These are phyloP conservation scores for Tolypocladium pustulatum DNA, from an alignment of 2,329 filamentous ascomycete species.

Conservation along the genomic window DNA sequence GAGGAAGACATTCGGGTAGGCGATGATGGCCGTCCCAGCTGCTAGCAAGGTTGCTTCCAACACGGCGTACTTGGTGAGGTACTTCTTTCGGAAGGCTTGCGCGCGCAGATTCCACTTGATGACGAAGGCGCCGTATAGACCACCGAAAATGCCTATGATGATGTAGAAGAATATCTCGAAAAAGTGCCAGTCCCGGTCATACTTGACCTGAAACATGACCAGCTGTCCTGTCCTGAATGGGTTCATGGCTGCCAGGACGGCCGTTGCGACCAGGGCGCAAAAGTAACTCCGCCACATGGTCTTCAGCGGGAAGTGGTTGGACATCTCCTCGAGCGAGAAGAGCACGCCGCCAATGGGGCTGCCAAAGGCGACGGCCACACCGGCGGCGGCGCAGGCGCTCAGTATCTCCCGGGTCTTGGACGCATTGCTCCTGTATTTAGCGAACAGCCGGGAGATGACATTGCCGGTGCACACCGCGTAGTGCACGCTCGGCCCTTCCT, in stretches of 20 bases:
- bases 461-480: slow-evolving; percentile 97
- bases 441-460: slow-evolving; percentile 86
- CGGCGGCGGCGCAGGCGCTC: slow-evolving; percentile 87
- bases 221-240: slow-evolving; percentile 93
- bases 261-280: slow-evolving; percentile 89
- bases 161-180: slow-evolving; percentile 93
- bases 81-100: slow-evolving; percentile 89
- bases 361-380: slow-evolving; percentile 92
- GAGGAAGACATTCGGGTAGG: slow-evolving; percentile 91
- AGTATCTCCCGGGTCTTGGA: slow-evolving; percentile 92
- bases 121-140: slow-evolving; percentile 89
- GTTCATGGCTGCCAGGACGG: slow-evolving; percentile 89
- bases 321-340: slow-evolving; percentile 97
- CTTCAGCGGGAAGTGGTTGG: slow-evolving; percentile 89
- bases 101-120: slow-evolving; percentile 95
- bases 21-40: slow-evolving; percentile 76
- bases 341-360: slow-evolving; percentile 94
- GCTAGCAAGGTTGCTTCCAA: slow-evolving; percentile 80
- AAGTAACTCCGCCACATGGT: slow-evolving; percentile 98
- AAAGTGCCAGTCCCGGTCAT: slow-evolving; percentile 95
- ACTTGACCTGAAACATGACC: slow-evolving; percentile 97
- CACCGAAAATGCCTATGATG: slow-evolving; percentile 83
- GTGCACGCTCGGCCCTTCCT: slow-evolving; percentile 97
- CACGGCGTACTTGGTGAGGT: slow-evolving; percentile 73
- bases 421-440: slow-evolving; percentile 84